Conservation (phyloP, 2,329 filamentous ascomycete genomes). For the Fonsecaea erecta region DNA sequence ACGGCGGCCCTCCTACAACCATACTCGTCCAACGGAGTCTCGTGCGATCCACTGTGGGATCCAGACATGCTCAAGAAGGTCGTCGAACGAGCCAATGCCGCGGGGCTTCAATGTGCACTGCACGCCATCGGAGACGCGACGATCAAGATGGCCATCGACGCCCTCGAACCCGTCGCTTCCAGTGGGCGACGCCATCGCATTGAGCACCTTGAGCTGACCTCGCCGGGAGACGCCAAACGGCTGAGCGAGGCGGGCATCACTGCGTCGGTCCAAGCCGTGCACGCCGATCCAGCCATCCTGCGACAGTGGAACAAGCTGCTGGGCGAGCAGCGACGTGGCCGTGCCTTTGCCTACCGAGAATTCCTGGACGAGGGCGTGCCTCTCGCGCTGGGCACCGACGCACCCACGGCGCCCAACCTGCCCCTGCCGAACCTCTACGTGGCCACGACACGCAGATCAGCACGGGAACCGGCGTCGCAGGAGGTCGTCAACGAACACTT, state of each 20-base stretch:
- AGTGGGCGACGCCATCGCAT: constrained; percentile 55
- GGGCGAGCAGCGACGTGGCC: constrained; percentile 50
- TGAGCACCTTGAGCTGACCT: constrained; percentile 57
- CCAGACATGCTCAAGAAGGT: constrained; percentile 49
- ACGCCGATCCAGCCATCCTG: constrained; percentile 52
- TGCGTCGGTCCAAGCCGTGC: constrained; percentile 47
- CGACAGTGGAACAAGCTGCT: constrained; percentile 55
- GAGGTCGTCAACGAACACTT: constrained; percentile 52
- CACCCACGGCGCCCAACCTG: constrained; percentile 54
- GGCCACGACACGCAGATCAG: constrained; percentile 54
- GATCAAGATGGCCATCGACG: constrained; percentile 53
- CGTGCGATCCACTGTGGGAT: constrained; percentile 55
- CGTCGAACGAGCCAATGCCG: constrained; percentile 50
- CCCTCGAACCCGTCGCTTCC: constrained; percentile 47
- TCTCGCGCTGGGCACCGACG: constrained; percentile 55
- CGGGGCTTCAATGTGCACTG: constrained; percentile 55
- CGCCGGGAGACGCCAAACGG: constrained; percentile 53
- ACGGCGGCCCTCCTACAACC: constrained; percentile 55
- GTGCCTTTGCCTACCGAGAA: constrained; percentile 58
- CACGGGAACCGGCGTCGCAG: constrained; percentile 46
- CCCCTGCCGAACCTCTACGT: constrained; percentile 56
- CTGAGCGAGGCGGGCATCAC: constrained; percentile 54
- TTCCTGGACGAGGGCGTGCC: constrained; percentile 53
- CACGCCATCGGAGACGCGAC: constrained; percentile 59
- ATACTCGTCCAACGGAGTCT: constrained; percentile 49